Conservation (phyloP, 331 rosid species). For the Stylosanthes scabra region DNA sequence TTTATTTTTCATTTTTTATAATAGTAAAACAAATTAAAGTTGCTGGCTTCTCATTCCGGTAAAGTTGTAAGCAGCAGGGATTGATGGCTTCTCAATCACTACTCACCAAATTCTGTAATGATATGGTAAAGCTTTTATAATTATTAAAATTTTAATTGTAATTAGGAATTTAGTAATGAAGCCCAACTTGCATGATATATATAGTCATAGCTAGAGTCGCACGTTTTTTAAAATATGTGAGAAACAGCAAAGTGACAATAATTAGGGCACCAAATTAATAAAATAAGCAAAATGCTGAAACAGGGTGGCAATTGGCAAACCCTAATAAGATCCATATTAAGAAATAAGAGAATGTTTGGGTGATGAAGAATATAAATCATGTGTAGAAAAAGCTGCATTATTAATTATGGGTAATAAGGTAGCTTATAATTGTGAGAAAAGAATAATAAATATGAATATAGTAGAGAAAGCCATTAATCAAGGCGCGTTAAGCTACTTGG, state of each 20-base stretch:
- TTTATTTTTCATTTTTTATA: background rate
- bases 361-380: conserved; percentile 29
- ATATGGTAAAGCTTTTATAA: conserved; percentile 36
- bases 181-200: conserved; percentile 26
- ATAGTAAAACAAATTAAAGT: background rate
- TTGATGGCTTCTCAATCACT: conserved; percentile 35
- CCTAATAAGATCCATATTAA: conserved; percentile 27
- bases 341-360: conserved; percentile 50
- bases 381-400: conserved; percentile 9
- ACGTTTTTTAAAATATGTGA: conserved; percentile 36
- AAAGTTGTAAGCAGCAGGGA: background rate
- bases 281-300: conserved; percentile 34
- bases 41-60: too few species aligned
- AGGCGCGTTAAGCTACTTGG: conserved; percentile 43
- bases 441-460: background rate
- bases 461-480: conserved; percentile 60
- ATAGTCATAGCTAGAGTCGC: conserved; percentile 40
- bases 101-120: conserved; percentile 37
- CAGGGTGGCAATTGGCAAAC: conserved; percentile 28
- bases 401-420: conserved; percentile 21
- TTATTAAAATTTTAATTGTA: too few species aligned
- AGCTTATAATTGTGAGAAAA: conserved; percentile 33
- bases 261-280: conserved; percentile 28
- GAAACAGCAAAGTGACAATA: conserved; percentile 35
- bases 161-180: background rate